Conservation (phyloP, 176 grass and related monocot genomes). For the Panicum miliaceum region DNA sequence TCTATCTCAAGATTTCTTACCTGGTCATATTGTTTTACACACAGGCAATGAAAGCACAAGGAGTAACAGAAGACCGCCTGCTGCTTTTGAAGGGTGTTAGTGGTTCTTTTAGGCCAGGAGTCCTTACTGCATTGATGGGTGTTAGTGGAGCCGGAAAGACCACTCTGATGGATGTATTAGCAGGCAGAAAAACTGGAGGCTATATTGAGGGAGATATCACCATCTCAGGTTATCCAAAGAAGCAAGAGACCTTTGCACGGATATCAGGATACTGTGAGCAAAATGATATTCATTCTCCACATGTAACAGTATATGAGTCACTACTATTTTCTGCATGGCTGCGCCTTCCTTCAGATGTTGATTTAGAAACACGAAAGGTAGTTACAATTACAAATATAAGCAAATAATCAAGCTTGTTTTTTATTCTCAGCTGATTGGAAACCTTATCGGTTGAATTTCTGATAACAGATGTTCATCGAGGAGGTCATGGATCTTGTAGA, state of each 20-base stretch:
- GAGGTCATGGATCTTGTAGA: constrained; percentile 95
- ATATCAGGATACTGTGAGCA: constrained; percentile 97
- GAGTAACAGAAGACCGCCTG: constrained; percentile 68
- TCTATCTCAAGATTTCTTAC: constrained; percentile 21
- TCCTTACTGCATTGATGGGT: constrained; percentile 91
- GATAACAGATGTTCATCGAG: constrained; percentile 81
- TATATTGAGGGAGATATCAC: constrained; percentile 81
- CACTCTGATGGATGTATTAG: constrained; percentile 94
- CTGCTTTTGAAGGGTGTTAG: constrained; percentile 79
- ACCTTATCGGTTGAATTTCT: constrained; percentile 37
- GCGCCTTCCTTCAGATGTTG: constrained; percentile 63
- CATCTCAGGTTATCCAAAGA: constrained; percentile 89
- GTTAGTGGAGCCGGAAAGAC: constrained; percentile 92
- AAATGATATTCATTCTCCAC: constrained; percentile 93
- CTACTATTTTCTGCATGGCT: constrained; percentile 89
- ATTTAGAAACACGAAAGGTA: constrained; percentile 68
- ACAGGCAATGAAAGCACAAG: constrained; percentile 93
- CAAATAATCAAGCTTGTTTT: constrained; percentile 33
- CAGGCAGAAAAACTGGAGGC: constrained; percentile 86
- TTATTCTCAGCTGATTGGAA: constrained; percentile 20
- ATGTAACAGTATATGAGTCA: constrained; percentile 83
- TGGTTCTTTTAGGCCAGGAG: constrained; percentile 92
- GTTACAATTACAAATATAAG: constrained; percentile 37
- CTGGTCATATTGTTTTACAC: constrained; percentile 28
- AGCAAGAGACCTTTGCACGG: constrained; percentile 93